Evolutionary conservation across 768 basidiomycete genomes (phyloP), one percentile per base, ranked within the genome.

Genomic region (Tulasnella sp.): DNA sequence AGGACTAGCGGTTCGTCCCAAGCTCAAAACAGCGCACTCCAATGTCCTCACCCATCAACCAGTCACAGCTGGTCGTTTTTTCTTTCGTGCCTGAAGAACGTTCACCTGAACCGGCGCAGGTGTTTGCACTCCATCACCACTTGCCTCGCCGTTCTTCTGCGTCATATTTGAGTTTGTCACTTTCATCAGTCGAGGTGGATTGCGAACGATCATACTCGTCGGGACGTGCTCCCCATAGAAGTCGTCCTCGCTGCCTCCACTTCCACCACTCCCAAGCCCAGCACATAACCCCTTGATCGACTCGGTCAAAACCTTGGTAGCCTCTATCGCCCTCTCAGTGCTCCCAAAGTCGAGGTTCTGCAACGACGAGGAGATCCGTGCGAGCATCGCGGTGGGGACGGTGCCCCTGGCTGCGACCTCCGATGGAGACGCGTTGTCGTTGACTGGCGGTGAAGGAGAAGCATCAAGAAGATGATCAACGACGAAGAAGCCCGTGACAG

Each of bases 401-500:
- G 84, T 49, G 41, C 63, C 60, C 17, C 31, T 24, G 42, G 25
- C 2, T 19, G 51, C 30, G n/a, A 78, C 0, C 83, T 84, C 1
- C 76, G 70, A 67, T 76, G 75, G 38, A 78, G 78, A 0, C 73
- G 78, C 21, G 79, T 72, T 51, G 77, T 74, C 27, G 73, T 27
- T 46, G 19, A 34, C 31, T 53, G 53, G 5, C 42, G 22, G 9
- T 61, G 42, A 15, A 29, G 72, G 65, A n/a, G 19, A 12, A 44
- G 30, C 9, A 22, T 12, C 27, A 15, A 17, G 19, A 8, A 53
- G 25, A 49, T 76, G 74, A 63, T 76, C 72, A 29, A 79, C 75
- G n/a, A 80, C 79, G 68, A 97, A 97, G 73, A 99, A 99, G 0
- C 88, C 94, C 2, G 92, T 97, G 15, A 94, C 80, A 1, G 88